Evolutionary conservation across 345 rosid genomes (phyloP).

Genomic region (Gossypium bickii): DNA sequence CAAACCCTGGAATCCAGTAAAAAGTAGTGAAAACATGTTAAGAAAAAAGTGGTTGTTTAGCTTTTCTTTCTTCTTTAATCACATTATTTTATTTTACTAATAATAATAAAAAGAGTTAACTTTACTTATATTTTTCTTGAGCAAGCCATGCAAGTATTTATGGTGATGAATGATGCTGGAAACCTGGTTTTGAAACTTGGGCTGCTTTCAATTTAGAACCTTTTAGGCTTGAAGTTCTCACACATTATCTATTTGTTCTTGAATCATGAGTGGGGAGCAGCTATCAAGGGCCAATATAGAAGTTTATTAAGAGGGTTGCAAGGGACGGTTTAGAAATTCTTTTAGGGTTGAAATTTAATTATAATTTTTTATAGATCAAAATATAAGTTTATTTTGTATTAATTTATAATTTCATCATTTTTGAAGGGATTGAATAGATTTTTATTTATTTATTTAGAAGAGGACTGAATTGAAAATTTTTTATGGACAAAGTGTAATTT

Average conservation of each 20-base stretch:
- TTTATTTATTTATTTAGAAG: no score
- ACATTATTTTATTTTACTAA: neutral
- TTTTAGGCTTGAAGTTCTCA: neutral
- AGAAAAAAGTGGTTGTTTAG: conserved; percentile 21
- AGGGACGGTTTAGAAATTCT: no score
- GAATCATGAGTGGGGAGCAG: no score
- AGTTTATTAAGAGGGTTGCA: no score
- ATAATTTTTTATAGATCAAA: no score
- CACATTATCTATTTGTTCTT: neutral
- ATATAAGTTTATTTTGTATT: no score
- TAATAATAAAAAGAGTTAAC: neutral
- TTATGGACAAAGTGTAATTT: no score
- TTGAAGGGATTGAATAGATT: no score
- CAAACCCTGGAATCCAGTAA: conserved; percentile 39
- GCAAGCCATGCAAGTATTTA: neutral
- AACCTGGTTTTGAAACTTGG: conserved; percentile 28
- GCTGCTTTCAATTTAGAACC: conserved; percentile 5
- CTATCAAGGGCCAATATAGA: no score
- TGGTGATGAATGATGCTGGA: conserved; percentile 20
- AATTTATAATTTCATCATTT: no score
- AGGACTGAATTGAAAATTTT: no score
- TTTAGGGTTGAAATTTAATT: no score
- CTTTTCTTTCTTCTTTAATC: neutral
- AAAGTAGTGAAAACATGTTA: conserved; percentile 26
- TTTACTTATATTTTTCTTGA: neutral